phyloP scores from a whole-genome alignment of 305 asterid species.

The Petunia hybrid region DNA sequence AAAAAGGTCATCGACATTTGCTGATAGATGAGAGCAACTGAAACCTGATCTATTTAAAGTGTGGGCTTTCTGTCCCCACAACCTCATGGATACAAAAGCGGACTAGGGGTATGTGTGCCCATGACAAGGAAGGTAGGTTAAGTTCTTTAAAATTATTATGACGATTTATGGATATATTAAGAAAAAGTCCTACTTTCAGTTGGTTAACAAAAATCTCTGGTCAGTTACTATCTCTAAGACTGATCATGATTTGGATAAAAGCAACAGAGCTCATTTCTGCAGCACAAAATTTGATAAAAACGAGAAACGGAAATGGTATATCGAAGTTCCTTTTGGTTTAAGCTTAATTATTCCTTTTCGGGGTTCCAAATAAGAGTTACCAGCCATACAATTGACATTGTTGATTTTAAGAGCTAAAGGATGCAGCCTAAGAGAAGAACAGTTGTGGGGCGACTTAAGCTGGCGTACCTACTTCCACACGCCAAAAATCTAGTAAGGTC shows the following conservation, averaged over 20 bases:
- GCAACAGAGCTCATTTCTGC: not conserved
- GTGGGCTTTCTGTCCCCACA: slow-evolving; percentile 10
- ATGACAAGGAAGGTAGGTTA: not conserved
- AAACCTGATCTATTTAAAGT: not conserved
- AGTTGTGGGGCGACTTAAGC: not conserved
- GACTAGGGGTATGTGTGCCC: slow-evolving; percentile 15
- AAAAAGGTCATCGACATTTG: not conserved
- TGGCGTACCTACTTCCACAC: not conserved
- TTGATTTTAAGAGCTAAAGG: slow-evolving; percentile 6
- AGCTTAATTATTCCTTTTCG: slow-evolving; percentile 3
- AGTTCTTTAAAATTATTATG: slow-evolving; percentile 23
- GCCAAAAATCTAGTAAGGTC: not conserved
- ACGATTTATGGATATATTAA: not conserved
- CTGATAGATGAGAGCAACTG: slow-evolving; percentile 13
- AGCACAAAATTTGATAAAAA: not conserved
- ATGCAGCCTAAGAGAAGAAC: slow-evolving; percentile 8
- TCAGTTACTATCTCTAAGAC: slow-evolving; percentile 3
- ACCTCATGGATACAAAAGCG: slow-evolving; percentile 25
- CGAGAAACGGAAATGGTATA: not conserved
- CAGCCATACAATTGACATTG: not conserved
- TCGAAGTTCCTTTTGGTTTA: not conserved
- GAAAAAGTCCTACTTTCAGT: slow-evolving; percentile 5
- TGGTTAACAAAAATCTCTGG: slow-evolving; percentile 8
- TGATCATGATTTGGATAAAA: slow-evolving; percentile 9
- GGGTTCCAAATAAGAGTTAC: not conserved